phyloP scores from a whole-genome alignment of 768 basidiomycete genomes.

The Multifurca ochricompacta region DNA sequence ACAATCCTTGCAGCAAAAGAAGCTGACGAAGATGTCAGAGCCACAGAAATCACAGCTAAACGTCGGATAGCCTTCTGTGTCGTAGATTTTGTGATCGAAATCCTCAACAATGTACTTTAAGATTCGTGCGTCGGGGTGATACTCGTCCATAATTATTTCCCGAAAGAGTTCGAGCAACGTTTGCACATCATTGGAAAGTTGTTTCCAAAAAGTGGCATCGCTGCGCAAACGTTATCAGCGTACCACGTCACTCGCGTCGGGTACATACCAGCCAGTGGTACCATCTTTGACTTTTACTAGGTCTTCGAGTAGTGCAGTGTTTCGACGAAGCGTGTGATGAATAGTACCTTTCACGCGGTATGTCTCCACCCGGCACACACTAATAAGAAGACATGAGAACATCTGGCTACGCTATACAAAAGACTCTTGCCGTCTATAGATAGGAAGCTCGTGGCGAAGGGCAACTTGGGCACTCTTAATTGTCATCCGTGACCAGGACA shows the following conservation, averaged over 20 bases:
- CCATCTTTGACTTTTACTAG: background rate
- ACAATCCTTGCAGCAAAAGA: constrained; percentile 61
- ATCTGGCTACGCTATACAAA: background rate
- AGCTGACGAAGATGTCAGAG: constrained; percentile 74
- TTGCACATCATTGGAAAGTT: constrained; percentile 25
- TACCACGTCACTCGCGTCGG: no score
- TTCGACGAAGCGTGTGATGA: constrained; percentile 42
- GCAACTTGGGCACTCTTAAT: constrained; percentile 50
- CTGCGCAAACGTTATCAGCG: background rate
- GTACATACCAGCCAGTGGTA: background rate
- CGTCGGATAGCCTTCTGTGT: constrained; percentile 13
- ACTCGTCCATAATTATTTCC: constrained; percentile 46
- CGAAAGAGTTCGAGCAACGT: constrained; percentile 41
- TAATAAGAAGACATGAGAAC: constrained; percentile 25
- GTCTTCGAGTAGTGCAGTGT: constrained; percentile 24
- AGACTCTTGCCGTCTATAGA: constrained; percentile 60
- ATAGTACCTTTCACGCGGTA: constrained; percentile 68
- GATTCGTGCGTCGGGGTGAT: constrained; percentile 15
- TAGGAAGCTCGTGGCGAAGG: constrained; percentile 64
- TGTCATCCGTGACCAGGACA: constrained; percentile 84
- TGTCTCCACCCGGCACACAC: constrained; percentile 73
- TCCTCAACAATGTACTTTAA: constrained; percentile 8
- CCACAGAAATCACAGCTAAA: constrained; percentile 73
- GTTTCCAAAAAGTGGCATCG: constrained; percentile 1
- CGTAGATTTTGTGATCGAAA: constrained; percentile 19